Evolutionary conservation across 176 grass and related monocot species (phyloP), one percentile per base, ranked within the genome.

Genomic region (Puya raimondii): DNA sequence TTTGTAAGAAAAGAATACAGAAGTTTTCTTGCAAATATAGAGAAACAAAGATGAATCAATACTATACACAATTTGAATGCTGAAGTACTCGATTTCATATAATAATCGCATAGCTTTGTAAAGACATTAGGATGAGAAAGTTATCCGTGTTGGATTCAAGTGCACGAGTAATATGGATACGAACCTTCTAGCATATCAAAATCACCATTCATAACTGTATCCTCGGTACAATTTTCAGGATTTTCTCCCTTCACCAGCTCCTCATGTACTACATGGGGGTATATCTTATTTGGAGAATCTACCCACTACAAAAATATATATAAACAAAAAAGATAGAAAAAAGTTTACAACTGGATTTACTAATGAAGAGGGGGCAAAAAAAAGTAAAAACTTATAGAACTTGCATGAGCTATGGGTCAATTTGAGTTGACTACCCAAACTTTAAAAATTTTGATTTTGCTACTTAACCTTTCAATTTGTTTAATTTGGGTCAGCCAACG

Each of bases 221-320:
- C 23, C 18, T 81, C 72, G 47, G 65, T 11, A 70, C 63, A 88
- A 61, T 88, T 74, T 72, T 85, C 64, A 76, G 71, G 71, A 68
- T 71, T 79, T 89, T 89, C 87, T 67, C 81, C 82, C 67, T 85
- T 88, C 64, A 85, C 81, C 16, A 84, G 68, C 67, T 99, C 94
- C 74, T 99, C 90, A 10, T 88, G 77, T 65, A 99, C 94, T 80
- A 99, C 76, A 90, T 93, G 94, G 29, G 90, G 94, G 63, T 99
- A 99, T 70, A 77, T 84, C 66, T 86, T 76, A 72, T 68, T 84
- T 73, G 72, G 57, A 61, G 90, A 83, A 79, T 85, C 79, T 72
- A 67, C 68, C 85, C 88, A 91, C 91, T 96, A 75, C 47, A 75
- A 75, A 68, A 78, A 59, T 21, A 85, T 10, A 85, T 10, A 71